phyloP scores from a whole-genome alignment of 2,329 filamentous ascomycete species.

The Hymenoscyphus linearis region DNA sequence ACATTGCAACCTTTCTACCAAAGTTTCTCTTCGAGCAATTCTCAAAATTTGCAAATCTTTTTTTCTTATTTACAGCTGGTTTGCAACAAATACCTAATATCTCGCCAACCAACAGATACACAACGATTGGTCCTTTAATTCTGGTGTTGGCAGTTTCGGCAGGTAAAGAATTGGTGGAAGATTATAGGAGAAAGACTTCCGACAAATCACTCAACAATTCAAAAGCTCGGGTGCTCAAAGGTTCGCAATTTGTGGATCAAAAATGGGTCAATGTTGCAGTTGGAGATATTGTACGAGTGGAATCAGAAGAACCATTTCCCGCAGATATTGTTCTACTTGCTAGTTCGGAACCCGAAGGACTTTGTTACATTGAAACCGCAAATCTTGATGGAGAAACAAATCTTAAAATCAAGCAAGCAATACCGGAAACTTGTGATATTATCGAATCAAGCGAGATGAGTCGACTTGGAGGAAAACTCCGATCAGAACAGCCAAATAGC shows the following conservation, averaged over 20 bases:
- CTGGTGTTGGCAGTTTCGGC: conserved; percentile 93
- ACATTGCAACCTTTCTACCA: conserved; percentile 82
- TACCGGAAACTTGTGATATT: conserved; percentile 84
- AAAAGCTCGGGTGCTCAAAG: conserved; percentile 75
- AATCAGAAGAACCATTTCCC: conserved; percentile 92
- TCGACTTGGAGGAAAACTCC: conserved; percentile 76
- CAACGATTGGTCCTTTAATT: conserved; percentile 88
- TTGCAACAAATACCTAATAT: conserved; percentile 94
- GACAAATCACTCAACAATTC: conserved; percentile 86
- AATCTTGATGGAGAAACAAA: conserved; percentile 98
- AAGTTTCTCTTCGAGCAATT: conserved; percentile 99
- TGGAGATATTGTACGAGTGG: conserved; percentile 86
- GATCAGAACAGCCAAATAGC: conserved; percentile 96
- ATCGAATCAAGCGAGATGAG: conserved; percentile 85
- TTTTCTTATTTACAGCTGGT: conserved; percentile 95
- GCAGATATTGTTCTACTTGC: conserved; percentile 89
- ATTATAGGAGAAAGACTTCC: conserved; percentile 82
- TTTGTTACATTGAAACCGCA: conserved; percentile 98
- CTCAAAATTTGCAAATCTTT: conserved; percentile 97
- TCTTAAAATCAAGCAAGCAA: conserved; percentile 95
- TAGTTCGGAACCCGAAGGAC: conserved; percentile 91
- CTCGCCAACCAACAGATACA: conserved; percentile 91
- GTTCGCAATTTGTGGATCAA: conserved; percentile 76
- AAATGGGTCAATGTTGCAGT: conserved; percentile 94
- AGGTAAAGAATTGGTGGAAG: conserved; percentile 89